Conservation (phyloP, 2,329 filamentous ascomycete genomes). For the Fusarium sp. region DNA sequence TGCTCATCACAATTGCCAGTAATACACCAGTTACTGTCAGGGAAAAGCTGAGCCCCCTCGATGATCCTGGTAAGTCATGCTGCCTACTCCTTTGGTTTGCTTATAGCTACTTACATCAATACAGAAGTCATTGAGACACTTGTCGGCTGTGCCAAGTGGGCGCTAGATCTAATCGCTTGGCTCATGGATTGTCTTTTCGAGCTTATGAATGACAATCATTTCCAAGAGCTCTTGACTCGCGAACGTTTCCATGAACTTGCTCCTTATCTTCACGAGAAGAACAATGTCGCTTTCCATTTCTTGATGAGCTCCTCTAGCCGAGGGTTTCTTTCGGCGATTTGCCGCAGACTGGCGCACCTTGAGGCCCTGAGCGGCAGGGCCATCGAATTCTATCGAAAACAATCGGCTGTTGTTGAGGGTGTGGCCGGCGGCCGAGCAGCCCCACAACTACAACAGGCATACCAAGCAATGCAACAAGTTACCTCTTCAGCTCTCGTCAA, state of each 20-base stretch:
- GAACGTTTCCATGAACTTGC: constrained; percentile 60
- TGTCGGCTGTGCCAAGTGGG: constrained; percentile 81
- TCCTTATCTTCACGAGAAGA: constrained; percentile 61
- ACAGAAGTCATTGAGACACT: constrained; percentile 77
- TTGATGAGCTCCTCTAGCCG: constrained; percentile 79
- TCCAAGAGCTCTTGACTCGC: constrained; percentile 59
- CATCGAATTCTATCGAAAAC: constrained; percentile 60
- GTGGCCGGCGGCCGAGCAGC: constrained; percentile 51
- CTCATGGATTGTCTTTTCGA: constrained; percentile 67
- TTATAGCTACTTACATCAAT: constrained; percentile 7
- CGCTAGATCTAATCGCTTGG: constrained; percentile 74
- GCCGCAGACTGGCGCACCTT: constrained; percentile 69
- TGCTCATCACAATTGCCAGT: constrained; percentile 71
- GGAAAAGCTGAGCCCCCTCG: constrained; percentile 66
- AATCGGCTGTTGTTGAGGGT: constrained; percentile 53
- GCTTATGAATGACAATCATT: constrained; percentile 61
- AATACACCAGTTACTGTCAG: constrained; percentile 64
- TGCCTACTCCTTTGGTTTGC: not conserved
- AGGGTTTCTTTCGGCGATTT: constrained; percentile 74
- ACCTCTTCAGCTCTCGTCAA: constrained; percentile 63
- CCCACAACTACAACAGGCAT: constrained; percentile 64
- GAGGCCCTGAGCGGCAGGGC: constrained; percentile 59
- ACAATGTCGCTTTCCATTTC: constrained; percentile 68
- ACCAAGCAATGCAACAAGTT: constrained; percentile 63
- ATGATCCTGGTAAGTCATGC: constrained; percentile 60